Base-by-base conservation (phyloP, 2,329 filamentous ascomycete genomes). In the Alternaria gaisen region DNA sequence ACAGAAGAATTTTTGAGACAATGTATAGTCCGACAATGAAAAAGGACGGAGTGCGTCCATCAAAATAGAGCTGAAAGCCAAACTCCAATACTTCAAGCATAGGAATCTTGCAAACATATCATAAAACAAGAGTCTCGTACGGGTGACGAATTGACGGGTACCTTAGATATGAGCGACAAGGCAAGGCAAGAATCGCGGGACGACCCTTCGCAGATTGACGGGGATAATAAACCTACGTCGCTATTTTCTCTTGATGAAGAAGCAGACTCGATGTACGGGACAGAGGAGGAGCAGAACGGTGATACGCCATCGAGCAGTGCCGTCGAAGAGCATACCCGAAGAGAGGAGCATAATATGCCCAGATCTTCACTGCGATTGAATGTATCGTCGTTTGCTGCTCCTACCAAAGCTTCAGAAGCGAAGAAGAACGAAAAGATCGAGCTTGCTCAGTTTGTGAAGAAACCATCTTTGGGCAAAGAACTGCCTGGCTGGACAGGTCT, bases 381-480 rank as follows among this genome's bases (percentile, higher is more conserved):
- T 28, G 36, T 16, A 16, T 50, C 57, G 5, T 54, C 43, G 0
- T 63, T 57, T 5, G 44, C 50, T 14, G 50, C 53, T 9, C 58
- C 48, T 20, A 63, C 61, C 1, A 57, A 46, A 12, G 48, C 58
- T 2, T 63, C 53, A 0, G 40, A 46, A 22, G 61, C 61, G 16
- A 63, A 57, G 40, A 53, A 61, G 38, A 54, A 54, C 4, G 58
- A 61, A 6, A 61, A 58, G 16, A 18, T 61, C 20, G 58, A 57
- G 32, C 22, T 55, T 47, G n/a, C 42, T 16, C 24, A 18, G 7
- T 26, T 18, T 3, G n/a, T 34, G 10, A 56, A 40, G 24, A 53
- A 32, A 16, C n/a, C 2, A 1, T 24, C 18, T 2, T 47, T 30
- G n/a, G n/a, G 5, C 8, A 59, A n/a, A 2, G 43, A 20, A 4